Base-by-base conservation (phyloP, 305 asterid genomes). In the Rubia peregrina region DNA sequence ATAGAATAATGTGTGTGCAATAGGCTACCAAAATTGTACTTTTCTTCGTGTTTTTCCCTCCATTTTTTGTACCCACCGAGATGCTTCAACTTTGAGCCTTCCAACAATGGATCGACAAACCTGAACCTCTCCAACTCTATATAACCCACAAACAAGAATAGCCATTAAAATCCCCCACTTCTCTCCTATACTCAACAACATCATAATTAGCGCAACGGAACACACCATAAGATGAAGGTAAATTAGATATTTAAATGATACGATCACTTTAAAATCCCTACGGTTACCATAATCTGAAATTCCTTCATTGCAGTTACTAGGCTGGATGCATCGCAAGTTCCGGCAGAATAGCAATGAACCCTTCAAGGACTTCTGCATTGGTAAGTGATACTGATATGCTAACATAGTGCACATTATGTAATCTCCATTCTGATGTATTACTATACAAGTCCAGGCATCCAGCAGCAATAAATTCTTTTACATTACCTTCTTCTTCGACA, bases 261-360 rank as follows among this genome's bases (percentile, higher is more conserved):
- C 60, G n/a, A 60, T 78, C 42, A 61, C 60, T 61, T 56, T 48
- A 21, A 26, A 38, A 22, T 61, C 41, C 11, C 24, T 46, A n/a
- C 21, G 11, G 6, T 22, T 26, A 55, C 67, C 43, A 40, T 57
- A 30, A 46, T 70, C 30, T 42, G 61, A 69, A 21, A 30, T 40
- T 56, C 63, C 26, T 21, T 71, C 72, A 42, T n/a, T 24, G 88
- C 97, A 93, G 98, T 78, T 93, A 83, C 89, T 93, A 43, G 96
- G 94, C 42, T 93, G 98, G 98, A 87, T 91, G 97, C 97, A 93
- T 75, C 92, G 96, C 59, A 91, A 91, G 89, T 86, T 93, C 72
- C 79, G 83, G 84, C 96, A 89, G 83, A 89, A 80, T 80, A 89
- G 74, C 86, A 73, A 67, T 59, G 97, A 89, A 74, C 80, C 90